phyloP scores from a whole-genome alignment of 148 eudicot species.

The Tetragonia tetragonoides region DNA sequence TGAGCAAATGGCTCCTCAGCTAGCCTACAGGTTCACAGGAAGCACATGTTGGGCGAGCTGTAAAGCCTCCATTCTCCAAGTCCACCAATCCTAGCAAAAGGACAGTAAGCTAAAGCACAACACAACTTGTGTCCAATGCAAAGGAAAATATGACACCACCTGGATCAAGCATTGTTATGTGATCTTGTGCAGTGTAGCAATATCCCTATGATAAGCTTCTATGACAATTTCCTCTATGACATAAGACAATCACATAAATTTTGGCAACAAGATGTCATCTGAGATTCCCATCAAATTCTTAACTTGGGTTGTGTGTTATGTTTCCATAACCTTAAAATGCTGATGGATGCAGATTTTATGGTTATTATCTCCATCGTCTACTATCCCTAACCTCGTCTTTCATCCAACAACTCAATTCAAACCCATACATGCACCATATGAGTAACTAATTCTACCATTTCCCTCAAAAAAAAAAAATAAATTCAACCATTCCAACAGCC shows the following conservation, averaged over 20 bases:
- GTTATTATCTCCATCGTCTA: too few relatives aligned
- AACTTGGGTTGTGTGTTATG: not conserved
- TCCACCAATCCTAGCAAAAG: not conserved
- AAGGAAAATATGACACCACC: too few relatives aligned
- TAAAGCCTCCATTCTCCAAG: not conserved
- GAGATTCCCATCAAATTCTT: not conserved
- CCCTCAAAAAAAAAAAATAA: too few relatives aligned
- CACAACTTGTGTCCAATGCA: too few relatives aligned
- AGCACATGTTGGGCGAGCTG: not conserved
- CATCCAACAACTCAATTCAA: too few relatives aligned
- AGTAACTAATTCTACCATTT: not conserved
- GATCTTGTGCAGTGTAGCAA: not conserved
- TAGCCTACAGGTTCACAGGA: not conserved
- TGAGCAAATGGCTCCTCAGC: too few relatives aligned
- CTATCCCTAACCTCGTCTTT: too few relatives aligned
- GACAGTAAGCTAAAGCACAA: too few relatives aligned
- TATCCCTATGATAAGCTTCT: too few relatives aligned
- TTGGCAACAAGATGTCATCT: not conserved
- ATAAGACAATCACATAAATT: not conserved
- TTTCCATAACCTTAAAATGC: not conserved
- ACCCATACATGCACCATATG: too few relatives aligned
- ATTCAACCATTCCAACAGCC: not conserved
- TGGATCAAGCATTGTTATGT: not conserved
- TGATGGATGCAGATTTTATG: too few relatives aligned
- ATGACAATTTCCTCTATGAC: not conserved